Conservation (phyloP, 345 rosid genomes). For the Linum lewisii region DNA sequence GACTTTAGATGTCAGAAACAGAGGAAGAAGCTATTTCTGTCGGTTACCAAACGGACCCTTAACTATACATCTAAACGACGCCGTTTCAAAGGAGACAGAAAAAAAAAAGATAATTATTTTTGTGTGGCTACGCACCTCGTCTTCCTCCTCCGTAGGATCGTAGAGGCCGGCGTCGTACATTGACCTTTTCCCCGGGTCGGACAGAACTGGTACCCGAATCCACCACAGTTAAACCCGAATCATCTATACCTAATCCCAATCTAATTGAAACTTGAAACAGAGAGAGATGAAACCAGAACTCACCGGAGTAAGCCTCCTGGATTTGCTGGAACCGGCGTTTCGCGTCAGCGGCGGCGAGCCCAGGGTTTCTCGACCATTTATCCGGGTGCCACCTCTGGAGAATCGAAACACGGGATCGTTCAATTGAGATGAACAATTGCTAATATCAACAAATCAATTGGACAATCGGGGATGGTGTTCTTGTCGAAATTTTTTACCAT, state of each 20-base stretch:
- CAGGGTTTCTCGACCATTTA: constrained; percentile 44
- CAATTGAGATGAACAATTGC: background rate
- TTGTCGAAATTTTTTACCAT: constrained; percentile 41
- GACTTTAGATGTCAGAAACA: too few relatives aligned
- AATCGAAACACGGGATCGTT: background rate
- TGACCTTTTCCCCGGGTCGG: constrained; percentile 55
- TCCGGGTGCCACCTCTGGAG: constrained; percentile 95
- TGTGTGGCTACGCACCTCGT: constrained; percentile 38
- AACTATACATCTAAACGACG: background rate
- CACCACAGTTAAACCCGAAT: background rate
- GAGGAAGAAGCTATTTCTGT: too few relatives aligned
- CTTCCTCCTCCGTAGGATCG: constrained; percentile 65
- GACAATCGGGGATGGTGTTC: background rate
- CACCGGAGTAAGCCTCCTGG: constrained; percentile 91
- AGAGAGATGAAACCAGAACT: background rate
- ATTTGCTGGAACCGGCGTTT: constrained; percentile 83
- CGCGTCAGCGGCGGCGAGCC: constrained; percentile 57
- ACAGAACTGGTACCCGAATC: constrained; percentile 31
- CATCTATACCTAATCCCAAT: background rate
- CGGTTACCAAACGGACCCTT: too few relatives aligned
- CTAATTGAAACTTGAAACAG: background rate
- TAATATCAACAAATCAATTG: background rate
- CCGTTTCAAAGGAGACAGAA: background rate
- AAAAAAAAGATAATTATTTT: background rate
- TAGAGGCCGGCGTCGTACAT: constrained; percentile 77